Percentiles rank a stretch among this genome's conserved stretches.
phyloP scores from a whole-genome alignment of 129 eudicot genomes.

The Flaveria trinervia region DNA sequence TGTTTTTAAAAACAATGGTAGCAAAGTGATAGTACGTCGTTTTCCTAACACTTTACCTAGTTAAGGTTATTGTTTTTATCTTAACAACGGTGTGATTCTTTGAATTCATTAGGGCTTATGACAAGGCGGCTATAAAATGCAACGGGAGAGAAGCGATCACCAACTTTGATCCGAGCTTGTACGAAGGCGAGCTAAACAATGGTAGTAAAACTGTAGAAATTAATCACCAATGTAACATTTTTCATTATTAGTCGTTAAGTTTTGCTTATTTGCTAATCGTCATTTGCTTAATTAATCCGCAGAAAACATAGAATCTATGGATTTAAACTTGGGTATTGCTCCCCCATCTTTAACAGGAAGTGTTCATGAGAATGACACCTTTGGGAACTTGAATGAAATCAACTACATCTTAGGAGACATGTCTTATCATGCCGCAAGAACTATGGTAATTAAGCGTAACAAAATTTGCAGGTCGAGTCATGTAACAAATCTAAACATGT shows the following conservation, averaged over 20 bases:
- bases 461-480: not conserved
- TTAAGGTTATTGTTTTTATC: not conserved
- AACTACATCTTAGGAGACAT: constrained; percentile 30
- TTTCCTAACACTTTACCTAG: not conserved
- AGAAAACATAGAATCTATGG: constrained; percentile 42
- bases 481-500: not conserved
- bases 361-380: constrained; percentile 21
- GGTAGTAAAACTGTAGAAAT: not conserved
- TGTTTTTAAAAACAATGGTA: not conserved
- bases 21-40: not conserved
- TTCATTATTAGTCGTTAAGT: not conserved
- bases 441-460: constrained; percentile 6
- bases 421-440: constrained; percentile 29
- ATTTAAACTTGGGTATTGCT: constrained; percentile 64
- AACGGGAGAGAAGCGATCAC: constrained; percentile 82
- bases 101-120: constrained; percentile 60
- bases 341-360: constrained; percentile 38
- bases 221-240: not conserved
- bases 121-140: constrained; percentile 76
- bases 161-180: constrained; percentile 62
- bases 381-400: constrained; percentile 25
- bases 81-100: not conserved
- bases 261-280: not conserved
- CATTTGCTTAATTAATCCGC: not conserved
- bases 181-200: constrained; percentile 38